Conservation (phyloP, 169 alveolate species). For the Theileria orientalis region DNA sequence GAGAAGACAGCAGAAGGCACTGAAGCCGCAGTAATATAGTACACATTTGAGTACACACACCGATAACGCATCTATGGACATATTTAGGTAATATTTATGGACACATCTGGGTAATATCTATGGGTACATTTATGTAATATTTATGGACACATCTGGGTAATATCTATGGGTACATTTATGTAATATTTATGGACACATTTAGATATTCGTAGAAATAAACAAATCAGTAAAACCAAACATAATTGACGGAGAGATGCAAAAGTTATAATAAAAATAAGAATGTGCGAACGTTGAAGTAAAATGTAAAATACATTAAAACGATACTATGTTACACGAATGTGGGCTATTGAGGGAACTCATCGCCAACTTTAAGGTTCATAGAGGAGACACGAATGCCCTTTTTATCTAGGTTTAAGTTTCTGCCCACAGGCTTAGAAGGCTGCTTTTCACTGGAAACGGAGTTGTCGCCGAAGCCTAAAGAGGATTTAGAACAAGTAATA, state of each 20-base stretch:
- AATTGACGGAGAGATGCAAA: no score
- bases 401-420: slow-evolving; percentile 19
- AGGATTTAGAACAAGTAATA: neutral
- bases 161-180: no score
- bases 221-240: neutral
- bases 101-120: no score
- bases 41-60: neutral
- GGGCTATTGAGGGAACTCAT: slow-evolving; percentile 20
- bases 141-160: no score
- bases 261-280: no score
- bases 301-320: neutral
- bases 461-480: slow-evolving; percentile 7
- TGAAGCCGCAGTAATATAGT: neutral
- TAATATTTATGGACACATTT: no score
- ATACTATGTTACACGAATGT: slow-evolving; percentile 1
- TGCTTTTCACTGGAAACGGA: neutral
- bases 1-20: slow-evolving; percentile 23
- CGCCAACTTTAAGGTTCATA: slow-evolving; percentile 28
- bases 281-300: no score
- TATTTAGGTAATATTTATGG: no score
- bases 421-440: slow-evolving; percentile 1
- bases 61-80: neutral
- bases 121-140: no score
- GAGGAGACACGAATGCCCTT: slow-evolving; percentile 59
- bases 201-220: no score